Percentiles rank a stretch among this genome's conserved stretches.
These are phyloP conservation scores for Calonectria leucothoes DNA, from an alignment of 2,329 filamentous ascomycete species.

Conservation along the genomic window DNA sequence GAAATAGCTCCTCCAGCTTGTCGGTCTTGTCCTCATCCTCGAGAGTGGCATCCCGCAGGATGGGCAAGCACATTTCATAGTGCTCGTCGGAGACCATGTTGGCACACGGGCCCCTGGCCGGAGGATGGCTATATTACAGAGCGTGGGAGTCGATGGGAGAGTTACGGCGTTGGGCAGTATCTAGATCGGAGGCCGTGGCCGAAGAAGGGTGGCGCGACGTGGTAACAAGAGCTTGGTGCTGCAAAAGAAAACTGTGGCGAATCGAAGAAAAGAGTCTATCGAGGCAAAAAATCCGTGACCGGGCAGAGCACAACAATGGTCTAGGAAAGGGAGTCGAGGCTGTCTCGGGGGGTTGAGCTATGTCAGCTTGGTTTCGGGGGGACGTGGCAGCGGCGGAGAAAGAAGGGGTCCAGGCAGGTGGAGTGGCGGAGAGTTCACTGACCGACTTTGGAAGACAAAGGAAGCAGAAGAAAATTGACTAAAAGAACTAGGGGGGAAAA, in stretches of 20 bases:
- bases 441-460: conserved; percentile 18
- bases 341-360: conserved; percentile 24
- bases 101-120: conserved; percentile 35
- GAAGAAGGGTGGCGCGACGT: conserved; percentile 21
- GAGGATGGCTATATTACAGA: conserved; percentile 21
- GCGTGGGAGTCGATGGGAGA: background rate
- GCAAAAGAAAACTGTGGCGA: conserved; percentile 22
- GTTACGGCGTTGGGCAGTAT: conserved; percentile 12
- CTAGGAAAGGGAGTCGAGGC: conserved; percentile 28
- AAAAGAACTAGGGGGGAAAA: conserved; percentile 7
- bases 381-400: conserved; percentile 28
- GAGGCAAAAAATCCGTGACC: conserved; percentile 12
- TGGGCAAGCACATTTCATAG: conserved; percentile 89
- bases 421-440: conserved; percentile 33
- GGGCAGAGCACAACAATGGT: conserved; percentile 27
- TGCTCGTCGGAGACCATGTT: conserved; percentile 93
- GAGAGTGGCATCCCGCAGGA: conserved; percentile 83
- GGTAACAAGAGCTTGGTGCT: conserved; percentile 28
- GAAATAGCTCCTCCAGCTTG: conserved; percentile 86
- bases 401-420: conserved; percentile 32
- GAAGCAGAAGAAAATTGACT: conserved; percentile 32
- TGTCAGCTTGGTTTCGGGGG: conserved; percentile 32
- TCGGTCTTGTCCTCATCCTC: conserved; percentile 98
- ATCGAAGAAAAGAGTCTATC: conserved; percentile 21
- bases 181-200: conserved; percentile 26